These are phyloP conservation scores for Rhinocladiella similis DNA, from an alignment of 2,329 filamentous ascomycete species.

Conservation along the genomic window DNA sequence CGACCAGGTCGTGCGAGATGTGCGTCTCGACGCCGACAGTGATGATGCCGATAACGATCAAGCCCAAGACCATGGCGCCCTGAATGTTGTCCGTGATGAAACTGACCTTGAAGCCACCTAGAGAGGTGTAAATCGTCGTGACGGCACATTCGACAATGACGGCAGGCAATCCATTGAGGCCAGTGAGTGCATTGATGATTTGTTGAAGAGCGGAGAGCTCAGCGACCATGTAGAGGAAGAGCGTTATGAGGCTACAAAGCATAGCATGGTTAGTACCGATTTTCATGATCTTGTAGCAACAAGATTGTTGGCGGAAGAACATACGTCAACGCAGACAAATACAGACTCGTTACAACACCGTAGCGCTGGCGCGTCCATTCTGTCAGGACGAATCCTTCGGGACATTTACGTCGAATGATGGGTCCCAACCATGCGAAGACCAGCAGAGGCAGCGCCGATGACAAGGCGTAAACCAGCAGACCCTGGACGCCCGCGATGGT, in stretches of 20 bases:
- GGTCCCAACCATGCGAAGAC: slow-evolving; percentile 69
- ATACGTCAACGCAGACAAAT: slow-evolving; percentile 71
- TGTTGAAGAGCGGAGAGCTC: slow-evolving; percentile 81
- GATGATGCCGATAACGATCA: slow-evolving; percentile 75
- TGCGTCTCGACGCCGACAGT: slow-evolving; percentile 74
- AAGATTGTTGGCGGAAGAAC: slow-evolving; percentile 18
- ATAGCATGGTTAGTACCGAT: slow-evolving; percentile 8
- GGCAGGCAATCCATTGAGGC: slow-evolving; percentile 70
- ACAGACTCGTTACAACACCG: slow-evolving; percentile 67
- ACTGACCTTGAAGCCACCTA: slow-evolving; percentile 80
- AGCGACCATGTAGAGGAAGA: slow-evolving; percentile 85
- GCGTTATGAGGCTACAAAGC: slow-evolving; percentile 61
- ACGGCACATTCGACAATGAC: slow-evolving; percentile 76
- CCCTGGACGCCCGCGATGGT: slow-evolving; percentile 79
- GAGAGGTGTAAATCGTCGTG: slow-evolving; percentile 80
- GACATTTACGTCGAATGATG: slow-evolving; percentile 75
- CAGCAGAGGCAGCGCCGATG: slow-evolving; percentile 70
- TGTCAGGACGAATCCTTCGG: slow-evolving; percentile 80
- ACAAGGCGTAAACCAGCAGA: slow-evolving; percentile 71
- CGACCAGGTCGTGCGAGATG: slow-evolving; percentile 68
- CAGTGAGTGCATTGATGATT: slow-evolving; percentile 72
- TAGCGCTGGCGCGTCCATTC: slow-evolving; percentile 83
- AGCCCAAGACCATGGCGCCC: slow-evolving; percentile 71
- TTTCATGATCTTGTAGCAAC: background rate
- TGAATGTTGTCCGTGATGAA: slow-evolving; percentile 84